These are phyloP conservation scores for Ophiostoma sp. DNA, from an alignment of 2,329 filamentous ascomycete species.

Conservation along the genomic window DNA sequence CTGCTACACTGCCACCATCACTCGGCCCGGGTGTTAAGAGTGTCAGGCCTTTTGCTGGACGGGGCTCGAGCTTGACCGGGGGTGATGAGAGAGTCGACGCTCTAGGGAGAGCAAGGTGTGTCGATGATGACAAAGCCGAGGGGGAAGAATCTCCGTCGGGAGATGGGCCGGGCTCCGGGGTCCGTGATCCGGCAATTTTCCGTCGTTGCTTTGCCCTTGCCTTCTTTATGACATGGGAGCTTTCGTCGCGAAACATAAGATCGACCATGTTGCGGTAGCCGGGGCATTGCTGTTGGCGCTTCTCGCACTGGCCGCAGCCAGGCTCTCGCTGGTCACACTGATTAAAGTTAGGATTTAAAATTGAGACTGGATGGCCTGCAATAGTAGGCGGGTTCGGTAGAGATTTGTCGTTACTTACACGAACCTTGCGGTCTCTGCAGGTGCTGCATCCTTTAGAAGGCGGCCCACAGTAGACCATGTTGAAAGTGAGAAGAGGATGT, in stretches of 20 bases:
- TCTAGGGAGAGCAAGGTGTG: neutral
- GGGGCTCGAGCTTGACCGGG: neutral
- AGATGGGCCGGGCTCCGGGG: constrained; percentile 26
- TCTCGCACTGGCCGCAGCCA: constrained; percentile 51
- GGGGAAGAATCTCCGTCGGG: constrained; percentile 27
- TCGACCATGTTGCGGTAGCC: constrained; percentile 53
- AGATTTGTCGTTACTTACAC: constrained; percentile 39
- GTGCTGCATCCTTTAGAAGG: constrained; percentile 53
- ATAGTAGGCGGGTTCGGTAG: neutral
- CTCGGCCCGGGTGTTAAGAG: constrained; percentile 15
- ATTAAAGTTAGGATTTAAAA: neutral
- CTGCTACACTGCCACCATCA: neutral
- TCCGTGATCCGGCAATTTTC: constrained; percentile 28
- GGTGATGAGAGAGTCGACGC: constrained; percentile 1
- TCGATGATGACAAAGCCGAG: constrained; percentile 19
- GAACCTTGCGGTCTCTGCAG: constrained; percentile 52
- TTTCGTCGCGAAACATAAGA: constrained; percentile 55
- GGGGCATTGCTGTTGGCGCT: constrained; percentile 48
- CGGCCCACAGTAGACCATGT: constrained; percentile 55
- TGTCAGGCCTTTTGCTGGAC: neutral
- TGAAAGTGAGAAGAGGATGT: neutral
- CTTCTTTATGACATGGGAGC: constrained; percentile 51
- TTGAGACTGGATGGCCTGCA: neutral
- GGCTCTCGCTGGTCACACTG: constrained; percentile 51
- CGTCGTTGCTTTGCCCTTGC: constrained; percentile 37